phyloP scores from a whole-genome alignment of 2,329 filamentous ascomycete species.

The Plectosphaerella sp. region DNA sequence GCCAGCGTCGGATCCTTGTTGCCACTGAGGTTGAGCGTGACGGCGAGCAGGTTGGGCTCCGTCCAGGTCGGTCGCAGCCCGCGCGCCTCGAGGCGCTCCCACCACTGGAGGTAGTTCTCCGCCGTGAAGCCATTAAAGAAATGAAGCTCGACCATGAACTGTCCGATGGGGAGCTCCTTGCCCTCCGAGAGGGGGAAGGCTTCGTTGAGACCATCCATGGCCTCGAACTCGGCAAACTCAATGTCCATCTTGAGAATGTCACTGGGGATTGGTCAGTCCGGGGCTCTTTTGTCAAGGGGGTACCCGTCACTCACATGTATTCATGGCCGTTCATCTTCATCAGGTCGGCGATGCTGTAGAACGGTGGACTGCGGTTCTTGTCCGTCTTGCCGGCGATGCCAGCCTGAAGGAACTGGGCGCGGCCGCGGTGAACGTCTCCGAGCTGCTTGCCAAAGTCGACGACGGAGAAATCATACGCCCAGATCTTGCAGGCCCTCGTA shows the following conservation, averaged over 20 bases:
- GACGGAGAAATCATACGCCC: slow-evolving; percentile 33
- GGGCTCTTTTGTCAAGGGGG: too few relatives aligned
- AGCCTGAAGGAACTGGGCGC: slow-evolving; percentile 26
- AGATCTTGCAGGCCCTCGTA: slow-evolving; percentile 27
- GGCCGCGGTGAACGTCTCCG: slow-evolving; percentile 11
- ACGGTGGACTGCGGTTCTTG: slow-evolving; percentile 17
- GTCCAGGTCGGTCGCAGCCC: slow-evolving; percentile 18
- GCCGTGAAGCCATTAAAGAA: slow-evolving; percentile 7
- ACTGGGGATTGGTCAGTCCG: slow-evolving; percentile 12
- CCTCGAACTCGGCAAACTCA: slow-evolving; percentile 28
- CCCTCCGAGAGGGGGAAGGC: slow-evolving; percentile 12
- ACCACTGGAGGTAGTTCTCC: slow-evolving; percentile 14
- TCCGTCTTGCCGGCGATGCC: slow-evolving; percentile 25
- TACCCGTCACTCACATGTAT: slow-evolving; percentile 20
- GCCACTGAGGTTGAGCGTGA: slow-evolving; percentile 9
- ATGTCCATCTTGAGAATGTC: slow-evolving; percentile 37
- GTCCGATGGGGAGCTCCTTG: slow-evolving; percentile 12
- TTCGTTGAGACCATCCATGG: slow-evolving; percentile 18
- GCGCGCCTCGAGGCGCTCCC: slow-evolving; percentile 16
- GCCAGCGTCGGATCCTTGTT: slow-evolving; percentile 11
- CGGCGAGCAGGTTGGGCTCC: slow-evolving; percentile 16
- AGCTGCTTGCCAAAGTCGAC: slow-evolving; percentile 24
- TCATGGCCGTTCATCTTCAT: slow-evolving; percentile 31
- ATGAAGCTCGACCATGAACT: slow-evolving; percentile 15
- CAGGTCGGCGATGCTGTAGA: slow-evolving; percentile 28